Percentiles rank a stretch among this genome's conserved stretches.
These are phyloP conservation scores for Ustilago hordei DNA, from an alignment of 1,284 basidiomycete genomes.

Conservation along the genomic window DNA sequence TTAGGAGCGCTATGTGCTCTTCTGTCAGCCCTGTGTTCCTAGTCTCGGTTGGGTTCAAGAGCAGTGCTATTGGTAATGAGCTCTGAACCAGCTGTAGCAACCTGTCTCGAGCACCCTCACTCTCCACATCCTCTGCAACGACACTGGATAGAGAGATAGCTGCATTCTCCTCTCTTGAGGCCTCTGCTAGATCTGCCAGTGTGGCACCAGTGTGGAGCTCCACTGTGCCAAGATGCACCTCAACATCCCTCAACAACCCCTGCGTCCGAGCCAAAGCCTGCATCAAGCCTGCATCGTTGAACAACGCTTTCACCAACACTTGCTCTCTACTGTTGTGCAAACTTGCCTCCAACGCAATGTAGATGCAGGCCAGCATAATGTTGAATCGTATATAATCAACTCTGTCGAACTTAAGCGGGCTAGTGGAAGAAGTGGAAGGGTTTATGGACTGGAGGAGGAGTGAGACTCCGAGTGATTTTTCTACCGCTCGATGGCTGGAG, in stretches of 20 bases:
- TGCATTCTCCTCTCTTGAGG: constrained; percentile 8
- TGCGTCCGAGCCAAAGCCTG: constrained; percentile 18
- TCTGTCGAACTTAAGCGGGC: constrained; percentile 24
- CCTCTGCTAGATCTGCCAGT: constrained; percentile 27
- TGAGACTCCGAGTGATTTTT: constrained; percentile 44
- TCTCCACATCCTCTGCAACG: constrained; percentile 10
- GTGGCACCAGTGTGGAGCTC: constrained; percentile 23
- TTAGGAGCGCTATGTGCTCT: constrained; percentile 43
- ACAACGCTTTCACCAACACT: constrained; percentile 9
- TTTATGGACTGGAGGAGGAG: constrained; percentile 32
- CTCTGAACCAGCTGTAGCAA: not conserved
- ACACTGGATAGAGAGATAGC: not conserved
- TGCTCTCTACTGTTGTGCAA: not conserved
- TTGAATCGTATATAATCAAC: constrained; percentile 55
- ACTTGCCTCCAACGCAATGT: constrained; percentile 28
- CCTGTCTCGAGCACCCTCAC: not conserved
- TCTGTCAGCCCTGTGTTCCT: constrained; percentile 1
- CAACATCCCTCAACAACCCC: constrained; percentile 24
- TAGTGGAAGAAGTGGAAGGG: constrained; percentile 8
- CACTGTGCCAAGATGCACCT: constrained; percentile 28
- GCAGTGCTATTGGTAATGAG: not conserved
- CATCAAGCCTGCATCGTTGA: constrained; percentile 16
- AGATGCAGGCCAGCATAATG: constrained; percentile 55
- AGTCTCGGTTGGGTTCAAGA: not conserved
- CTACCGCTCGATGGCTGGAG: constrained; percentile 38